Evolutionary conservation across 2,329 filamentous ascomycete species (phyloP), one percentile per base, ranked within the genome.

Genomic region (Monosporascus sp.): DNA sequence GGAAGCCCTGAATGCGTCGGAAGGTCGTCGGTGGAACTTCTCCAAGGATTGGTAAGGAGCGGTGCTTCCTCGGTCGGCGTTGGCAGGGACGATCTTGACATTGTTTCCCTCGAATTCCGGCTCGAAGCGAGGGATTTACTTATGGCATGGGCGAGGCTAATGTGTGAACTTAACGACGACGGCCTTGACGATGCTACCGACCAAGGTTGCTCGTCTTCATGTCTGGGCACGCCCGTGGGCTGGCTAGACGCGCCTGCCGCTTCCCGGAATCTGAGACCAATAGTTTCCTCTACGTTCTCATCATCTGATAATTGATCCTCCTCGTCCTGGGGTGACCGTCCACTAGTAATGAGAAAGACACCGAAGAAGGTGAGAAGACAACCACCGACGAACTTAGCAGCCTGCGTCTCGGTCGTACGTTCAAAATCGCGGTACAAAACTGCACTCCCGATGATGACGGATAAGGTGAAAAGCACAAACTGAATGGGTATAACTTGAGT

Each of bases 401-500:
- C 89, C 64, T 90, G 88, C 48, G 85, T 79, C 31, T 79, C 73
- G 0, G 85, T 88, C 7, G 90, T 89, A 43, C 88, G 86, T 69
- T 97, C 90, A 65, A 99, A 99, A 69, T 99, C 94, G 49, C 93
- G 86, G 68, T 97, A 99, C 6, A 99, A 75, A 8, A 99, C 81
- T 1, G 93, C 93, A 64, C 92, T 97, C 53, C 94, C 94, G 50
- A 96, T 80, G 62, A 99, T 97, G 58, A 97, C 94, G 6, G 90
- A 96, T 7, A 99, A 79, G 0, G 94, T 99, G 70, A 99, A 99
- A 58, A 95, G 83, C 49, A 99, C 94, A 64, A 99, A 99, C 66
- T 99, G 94, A 16, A 94, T 94, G 0, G 94, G 94, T 58, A 99
- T 99, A 61, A 99, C 94, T 69, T 97, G 91, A 0, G 94, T 99